Evolutionary conservation across 345 rosid genomes (phyloP).

Genomic region (Eucalyptus tenuipes): DNA sequence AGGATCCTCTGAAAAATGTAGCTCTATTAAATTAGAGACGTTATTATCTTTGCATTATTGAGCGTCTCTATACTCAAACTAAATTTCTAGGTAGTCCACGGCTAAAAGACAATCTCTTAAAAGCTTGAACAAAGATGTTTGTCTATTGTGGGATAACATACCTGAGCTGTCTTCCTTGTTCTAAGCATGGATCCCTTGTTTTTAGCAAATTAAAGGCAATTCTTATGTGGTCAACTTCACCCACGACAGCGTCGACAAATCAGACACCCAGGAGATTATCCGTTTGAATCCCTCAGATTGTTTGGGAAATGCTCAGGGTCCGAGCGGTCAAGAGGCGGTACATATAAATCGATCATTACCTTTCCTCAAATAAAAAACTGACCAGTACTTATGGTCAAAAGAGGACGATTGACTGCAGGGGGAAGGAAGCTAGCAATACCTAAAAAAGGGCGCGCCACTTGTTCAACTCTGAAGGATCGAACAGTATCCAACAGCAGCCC

Average conservation of each 20-base stretch:
- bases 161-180: rapidly evolving
- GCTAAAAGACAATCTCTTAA: rapidly evolving
- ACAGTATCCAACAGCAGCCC: background rate
- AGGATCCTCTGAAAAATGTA: rapidly evolving
- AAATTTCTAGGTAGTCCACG: rapidly evolving
- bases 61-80: rapidly evolving
- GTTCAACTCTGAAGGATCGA: background rate
- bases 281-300: too few species aligned
- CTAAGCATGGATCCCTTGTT: rapidly evolving
- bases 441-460: background rate
- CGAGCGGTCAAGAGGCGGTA: too few species aligned
- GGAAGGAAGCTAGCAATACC: background rate
- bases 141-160: rapidly evolving
- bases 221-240: background rate
- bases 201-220: background rate
- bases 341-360: background rate
- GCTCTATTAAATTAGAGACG: too few species aligned
- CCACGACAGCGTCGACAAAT: background rate
- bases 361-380: background rate
- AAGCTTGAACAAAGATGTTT: rapidly evolving
- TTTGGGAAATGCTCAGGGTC: too few species aligned
- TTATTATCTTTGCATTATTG: rapidly evolving
- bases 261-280: background rate
- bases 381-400: background rate
- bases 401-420: background rate